These are phyloP conservation scores for Iberis amara DNA, from an alignment of 441 rosid genomes.

Conservation along the genomic window DNA sequence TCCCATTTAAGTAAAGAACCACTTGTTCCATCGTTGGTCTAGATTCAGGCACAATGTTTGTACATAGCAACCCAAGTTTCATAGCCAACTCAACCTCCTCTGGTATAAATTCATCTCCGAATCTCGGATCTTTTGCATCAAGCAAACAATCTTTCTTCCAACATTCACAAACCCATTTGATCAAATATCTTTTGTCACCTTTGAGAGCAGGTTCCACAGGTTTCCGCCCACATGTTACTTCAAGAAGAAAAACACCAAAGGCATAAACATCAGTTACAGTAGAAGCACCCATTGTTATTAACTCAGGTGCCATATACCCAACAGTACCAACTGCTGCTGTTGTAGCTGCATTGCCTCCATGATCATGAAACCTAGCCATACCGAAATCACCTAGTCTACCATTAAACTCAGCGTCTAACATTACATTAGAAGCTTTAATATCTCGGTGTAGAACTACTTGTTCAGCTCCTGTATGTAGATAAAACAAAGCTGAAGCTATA, in stretches of 20 bases:
- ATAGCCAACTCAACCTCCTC: slow-evolving; percentile 53
- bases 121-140: slow-evolving; percentile 40
- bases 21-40: slow-evolving; percentile 29
- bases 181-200: slow-evolving; percentile 34
- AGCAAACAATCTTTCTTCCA: slow-evolving; percentile 26
- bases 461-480: slow-evolving; percentile 66
- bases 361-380: slow-evolving; percentile 38
- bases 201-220: slow-evolving; percentile 34
- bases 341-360: slow-evolving; percentile 36
- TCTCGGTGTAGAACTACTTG: slow-evolving; percentile 62
- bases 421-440: slow-evolving; percentile 52
- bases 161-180: too few species aligned
- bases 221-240: slow-evolving; percentile 58
- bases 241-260: slow-evolving; percentile 62
- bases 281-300: slow-evolving; percentile 35
- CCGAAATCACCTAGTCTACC: too few species aligned
- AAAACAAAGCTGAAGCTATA: slow-evolving; percentile 45
- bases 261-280: slow-evolving; percentile 48
- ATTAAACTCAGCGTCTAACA: slow-evolving; percentile 39
- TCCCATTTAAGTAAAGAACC: slow-evolving; percentile 37
- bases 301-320: slow-evolving; percentile 42
- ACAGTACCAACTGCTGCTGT: slow-evolving; percentile 55
- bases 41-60: slow-evolving; percentile 31
- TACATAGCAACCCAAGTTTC: slow-evolving; percentile 50
- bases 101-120: slow-evolving; percentile 31